Base-by-base conservation (phyloP, 495 filamentous ascomycete genomes). In the Aspergillus biplanus region DNA sequence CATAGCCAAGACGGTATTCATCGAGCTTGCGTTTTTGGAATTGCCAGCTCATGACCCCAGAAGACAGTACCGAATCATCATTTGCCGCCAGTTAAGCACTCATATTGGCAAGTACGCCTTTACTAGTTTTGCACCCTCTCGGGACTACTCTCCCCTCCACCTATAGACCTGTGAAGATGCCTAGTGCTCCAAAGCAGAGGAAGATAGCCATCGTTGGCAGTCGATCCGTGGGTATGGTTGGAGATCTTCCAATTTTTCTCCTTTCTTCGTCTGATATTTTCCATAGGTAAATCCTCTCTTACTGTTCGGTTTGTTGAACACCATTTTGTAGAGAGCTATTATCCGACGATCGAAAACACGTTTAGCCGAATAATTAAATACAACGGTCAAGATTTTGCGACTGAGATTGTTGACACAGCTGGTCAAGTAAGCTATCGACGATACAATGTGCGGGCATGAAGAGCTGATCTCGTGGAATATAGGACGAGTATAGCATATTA, bases 121-220 rank as follows among this genome's bases (percentile, higher is more conserved):
- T 46, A 54, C 53, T 33, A 52, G 34, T 5, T 27, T 18, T 58
- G 33, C 47, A 12, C 18, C 21, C 13, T 48, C n/a, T 12, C 47
- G 33, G 39, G n/a, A 27, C 54, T 58, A 15, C 18, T 32, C 16
- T 44, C 11, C 34, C 49, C 9, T 27, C n/a, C 15, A 35, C 46
- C 34, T 47, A 35, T 27, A 44, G 50, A 18, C 6, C 44, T 50
- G 55, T 33, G 56, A 80, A 76, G 74, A 96, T 96, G 90, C 87
- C 92, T 70, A 78, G 90, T 60, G 87, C 91, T 50, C 86, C 92
- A 44, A 98, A 97, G 75, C 94, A 97, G 83, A 82, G 95, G 62
- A 99, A 99, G 83, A 94, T 99, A 75, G 95, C 95, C 69, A 93
- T 99, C 71, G 95, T 98, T 46, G 95, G 95, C 77, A 97, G 92